These are phyloP conservation scores for Suillus brevipes DNA, from an alignment of 768 basidiomycete genomes.

Conservation along the genomic window DNA sequence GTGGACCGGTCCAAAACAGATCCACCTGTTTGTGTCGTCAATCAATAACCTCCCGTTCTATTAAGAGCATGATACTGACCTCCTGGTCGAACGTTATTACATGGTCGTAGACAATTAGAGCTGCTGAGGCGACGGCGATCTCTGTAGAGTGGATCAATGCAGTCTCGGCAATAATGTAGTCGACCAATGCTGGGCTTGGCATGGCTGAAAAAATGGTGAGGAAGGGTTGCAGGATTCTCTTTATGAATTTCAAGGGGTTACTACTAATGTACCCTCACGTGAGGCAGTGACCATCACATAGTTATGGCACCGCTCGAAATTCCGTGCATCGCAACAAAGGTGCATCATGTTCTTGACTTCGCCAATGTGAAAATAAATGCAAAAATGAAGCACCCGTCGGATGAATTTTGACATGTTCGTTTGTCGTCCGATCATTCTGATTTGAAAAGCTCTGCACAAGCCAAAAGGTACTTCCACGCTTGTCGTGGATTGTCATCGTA, in stretches of 20 bases:
- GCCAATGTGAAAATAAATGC: background rate
- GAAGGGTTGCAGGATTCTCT: background rate
- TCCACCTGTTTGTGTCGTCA: conserved; percentile 2
- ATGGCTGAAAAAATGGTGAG: background rate
- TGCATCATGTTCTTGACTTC: background rate
- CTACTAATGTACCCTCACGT: background rate
- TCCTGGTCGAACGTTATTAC: conserved; percentile 13
- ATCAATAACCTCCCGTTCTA: background rate
- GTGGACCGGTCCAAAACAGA: conserved; percentile 10
- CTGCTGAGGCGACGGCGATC: background rate
- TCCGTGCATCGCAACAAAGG: background rate
- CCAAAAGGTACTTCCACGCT: background rate
- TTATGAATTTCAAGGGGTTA: background rate
- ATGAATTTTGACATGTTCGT: background rate
- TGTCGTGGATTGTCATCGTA: background rate
- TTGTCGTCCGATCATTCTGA: background rate
- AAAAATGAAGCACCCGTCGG: background rate
- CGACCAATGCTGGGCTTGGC: background rate
- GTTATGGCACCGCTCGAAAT: background rate
- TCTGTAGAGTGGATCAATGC: background rate
- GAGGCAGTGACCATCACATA: background rate
- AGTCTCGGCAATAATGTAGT: too few relatives aligned
- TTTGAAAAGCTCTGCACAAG: background rate
- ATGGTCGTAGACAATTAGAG: conserved; percentile 13
- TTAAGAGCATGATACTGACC: background rate